Evolutionary conservation across 148 eudicot species (phyloP), one percentile per base, ranked within the genome.

Genomic region (Spergularia marina): DNA sequence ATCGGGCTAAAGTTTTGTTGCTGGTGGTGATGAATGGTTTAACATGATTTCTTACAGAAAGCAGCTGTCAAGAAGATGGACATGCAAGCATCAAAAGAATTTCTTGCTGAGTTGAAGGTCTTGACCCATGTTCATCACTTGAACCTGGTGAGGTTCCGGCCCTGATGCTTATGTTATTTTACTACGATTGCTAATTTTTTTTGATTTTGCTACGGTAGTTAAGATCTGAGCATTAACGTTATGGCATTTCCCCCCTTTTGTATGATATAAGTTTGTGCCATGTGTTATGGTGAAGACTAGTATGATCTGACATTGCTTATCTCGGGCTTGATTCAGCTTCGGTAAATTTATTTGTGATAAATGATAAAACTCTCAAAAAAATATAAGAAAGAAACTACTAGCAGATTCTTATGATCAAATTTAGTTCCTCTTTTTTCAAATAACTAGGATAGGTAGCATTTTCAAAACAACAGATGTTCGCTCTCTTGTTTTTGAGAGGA

Each of bases 51-150:
- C 25, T 63, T 52, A 53, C 82, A 85, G 85, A 82, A 80, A 82
- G 85, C 82, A 74, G 88, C 88, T 39, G 65, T 85, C 14, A 85
- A 85, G 76, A 85, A 85, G 76, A 85, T 85, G 88, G 88, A 85
- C 67, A 85, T 83, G 85, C 78, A 80, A 79, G 85, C 88, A 52
- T 75, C 85, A 53, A 85, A 80, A 72, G 85, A 77, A 59, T 85
- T 85, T 80, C 76, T 85, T 59, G 88, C 88, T 57, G 84, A 82
- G 79, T 17, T 85, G 54, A 75, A 85, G 39, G 85, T 85, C 34
- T 80, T 85, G 68, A 85, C 85, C 51, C 84, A 74, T 72, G 85
- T 83, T 78, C 88, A 85, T 80, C 88, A 85, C 75, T 78, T 85
- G 73, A 85, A 85, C 77, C 71, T 85, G 85, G 88, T 85, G 77